These are phyloP conservation scores for Ceratobasidium sp. DNA, from an alignment of 1,284 basidiomycete genomes.

Conservation along the genomic window DNA sequence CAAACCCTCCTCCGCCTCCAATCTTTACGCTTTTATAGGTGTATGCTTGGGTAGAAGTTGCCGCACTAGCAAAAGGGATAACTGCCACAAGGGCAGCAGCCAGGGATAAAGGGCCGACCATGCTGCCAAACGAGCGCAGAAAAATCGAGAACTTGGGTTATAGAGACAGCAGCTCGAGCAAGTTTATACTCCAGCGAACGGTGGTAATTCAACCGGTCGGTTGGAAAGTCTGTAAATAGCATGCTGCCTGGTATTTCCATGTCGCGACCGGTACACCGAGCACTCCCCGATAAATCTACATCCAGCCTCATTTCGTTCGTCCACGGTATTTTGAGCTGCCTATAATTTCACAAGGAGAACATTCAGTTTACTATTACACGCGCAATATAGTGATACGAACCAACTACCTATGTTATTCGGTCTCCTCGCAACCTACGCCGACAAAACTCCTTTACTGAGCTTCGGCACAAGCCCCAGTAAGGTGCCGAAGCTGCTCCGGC, in stretches of 20 bases:
- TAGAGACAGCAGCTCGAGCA: not conserved
- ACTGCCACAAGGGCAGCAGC: constrained; percentile 13
- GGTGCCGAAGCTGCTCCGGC: constrained; percentile 23
- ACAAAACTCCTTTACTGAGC: constrained; percentile 11
- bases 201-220: not conserved
- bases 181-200: not conserved
- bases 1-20: constrained; percentile 58
- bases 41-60: constrained; percentile 21
- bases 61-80: constrained; percentile 15
- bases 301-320: not conserved
- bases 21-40: constrained; percentile 68
- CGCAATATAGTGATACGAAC: not conserved
- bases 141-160: not conserved
- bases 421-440: constrained; percentile 9
- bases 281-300: constrained; percentile 32
- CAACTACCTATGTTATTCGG: not conserved
- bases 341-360: not conserved
- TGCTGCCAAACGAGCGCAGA: not conserved
- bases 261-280: constrained; percentile 2
- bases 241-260: not conserved
- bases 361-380: not conserved
- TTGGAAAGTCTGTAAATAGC: not conserved
- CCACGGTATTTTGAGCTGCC: not conserved
- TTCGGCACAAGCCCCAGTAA: not conserved
- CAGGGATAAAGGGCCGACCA: constrained; percentile 14